These are phyloP conservation scores for Hemileccinum rubropunctum DNA, from an alignment of 768 basidiomycete species.

Conservation along the genomic window DNA sequence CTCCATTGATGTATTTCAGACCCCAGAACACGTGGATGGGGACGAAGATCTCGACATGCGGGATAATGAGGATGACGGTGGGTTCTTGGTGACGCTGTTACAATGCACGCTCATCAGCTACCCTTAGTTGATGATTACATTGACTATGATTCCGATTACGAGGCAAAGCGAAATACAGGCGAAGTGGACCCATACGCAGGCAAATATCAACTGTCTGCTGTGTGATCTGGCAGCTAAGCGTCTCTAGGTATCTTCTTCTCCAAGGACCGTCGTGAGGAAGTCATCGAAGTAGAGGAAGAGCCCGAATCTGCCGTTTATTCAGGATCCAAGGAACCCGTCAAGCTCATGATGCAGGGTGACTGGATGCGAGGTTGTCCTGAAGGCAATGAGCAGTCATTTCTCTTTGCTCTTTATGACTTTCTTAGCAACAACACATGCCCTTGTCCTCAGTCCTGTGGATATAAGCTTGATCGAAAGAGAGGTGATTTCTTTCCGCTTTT, in stretches of 20 bases:
- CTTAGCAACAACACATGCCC: conserved; percentile 58
- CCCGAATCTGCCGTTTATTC: conserved; percentile 50
- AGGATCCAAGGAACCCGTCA: conserved; percentile 44
- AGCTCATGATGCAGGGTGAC: conserved; percentile 81
- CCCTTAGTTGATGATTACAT: conserved; percentile 53
- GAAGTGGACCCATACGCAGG: conserved; percentile 91
- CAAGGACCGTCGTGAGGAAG: conserved; percentile 87
- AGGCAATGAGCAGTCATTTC: conserved; percentile 83
- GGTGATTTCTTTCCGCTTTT: conserved; percentile 81
- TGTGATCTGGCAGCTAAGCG: conserved; percentile 6
- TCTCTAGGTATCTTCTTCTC: conserved; percentile 86
- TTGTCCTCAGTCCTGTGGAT: conserved; percentile 78
- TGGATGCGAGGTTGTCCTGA: conserved; percentile 99
- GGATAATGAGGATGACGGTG: conserved; percentile 54
- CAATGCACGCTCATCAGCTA: conserved; percentile 7
- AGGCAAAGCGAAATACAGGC: conserved; percentile 42
- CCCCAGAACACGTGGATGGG: conserved; percentile 54
- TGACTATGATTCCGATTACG: conserved; percentile 84
- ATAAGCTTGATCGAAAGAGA: conserved; percentile 56
- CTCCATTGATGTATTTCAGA: conserved; percentile 37
- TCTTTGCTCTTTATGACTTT: conserved; percentile 82
- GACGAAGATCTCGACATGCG: conserved; percentile 47
- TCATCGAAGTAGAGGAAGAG: conserved; percentile 88
- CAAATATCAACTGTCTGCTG: conserved; percentile 25
- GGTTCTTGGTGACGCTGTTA: conserved; percentile 2